Conservation (phyloP, 2,329 filamentous ascomycete genomes). For the Diaporthe eres region DNA sequence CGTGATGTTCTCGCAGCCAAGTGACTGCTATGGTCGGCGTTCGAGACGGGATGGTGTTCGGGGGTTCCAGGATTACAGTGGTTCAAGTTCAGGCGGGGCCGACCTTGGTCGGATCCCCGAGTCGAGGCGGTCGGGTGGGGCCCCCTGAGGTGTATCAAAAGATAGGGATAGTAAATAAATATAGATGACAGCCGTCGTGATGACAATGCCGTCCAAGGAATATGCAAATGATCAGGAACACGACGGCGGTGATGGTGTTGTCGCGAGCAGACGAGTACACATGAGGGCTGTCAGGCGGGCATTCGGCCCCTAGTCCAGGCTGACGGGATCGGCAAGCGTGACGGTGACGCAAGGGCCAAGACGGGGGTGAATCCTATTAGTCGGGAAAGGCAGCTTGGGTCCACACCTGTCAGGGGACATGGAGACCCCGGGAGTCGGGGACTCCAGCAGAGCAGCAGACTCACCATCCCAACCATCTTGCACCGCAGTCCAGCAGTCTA, state of each 20-base stretch:
- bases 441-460: neutral
- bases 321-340: conserved; percentile 4
- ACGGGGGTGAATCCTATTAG: conserved; percentile 9
- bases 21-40: conserved; percentile 9
- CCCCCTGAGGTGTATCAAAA: neutral
- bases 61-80: neutral
- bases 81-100: conserved; percentile 34
- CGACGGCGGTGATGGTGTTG: neutral
- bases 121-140: neutral
- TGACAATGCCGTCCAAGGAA: neutral
- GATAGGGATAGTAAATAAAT: neutral
- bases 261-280: neutral
- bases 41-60: conserved; percentile 6
- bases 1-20: neutral
- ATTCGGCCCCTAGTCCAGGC: conserved; percentile 10
- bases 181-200: neutral
- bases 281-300: conserved; percentile 23
- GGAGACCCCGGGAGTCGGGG: conserved; percentile 7
- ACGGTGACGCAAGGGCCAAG: conserved; percentile 33
- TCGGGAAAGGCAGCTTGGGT: neutral
- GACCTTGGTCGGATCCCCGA: conserved; percentile 28
- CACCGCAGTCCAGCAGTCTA: neutral
- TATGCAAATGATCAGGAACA: neutral
- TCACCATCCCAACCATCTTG: neutral
- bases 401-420: conserved; percentile 22